These are phyloP conservation scores for Fusarium sambucinum DNA, from an alignment of 2,329 filamentous ascomycete genomes.

Conservation along the genomic window DNA sequence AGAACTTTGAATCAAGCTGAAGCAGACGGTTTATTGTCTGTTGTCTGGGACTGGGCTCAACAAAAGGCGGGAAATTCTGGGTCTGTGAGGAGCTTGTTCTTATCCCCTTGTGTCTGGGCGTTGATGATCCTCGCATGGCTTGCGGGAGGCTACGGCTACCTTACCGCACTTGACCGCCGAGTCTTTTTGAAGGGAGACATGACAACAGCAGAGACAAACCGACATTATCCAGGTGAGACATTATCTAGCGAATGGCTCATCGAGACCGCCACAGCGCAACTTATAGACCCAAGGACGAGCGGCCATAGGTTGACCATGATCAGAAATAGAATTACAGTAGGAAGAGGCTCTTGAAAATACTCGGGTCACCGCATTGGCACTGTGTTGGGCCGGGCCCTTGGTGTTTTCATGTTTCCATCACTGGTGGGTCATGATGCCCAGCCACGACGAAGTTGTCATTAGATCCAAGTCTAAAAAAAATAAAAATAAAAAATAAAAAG, in stretches of 20 bases:
- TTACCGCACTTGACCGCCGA: conserved; percentile 34
- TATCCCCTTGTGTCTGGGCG: conserved; percentile 13
- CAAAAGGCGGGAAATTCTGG: conserved; percentile 30
- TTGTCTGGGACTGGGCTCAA: conserved; percentile 24
- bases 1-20: conserved; percentile 39
- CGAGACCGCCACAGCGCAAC: conserved; percentile 47
- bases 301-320: conserved; percentile 28
- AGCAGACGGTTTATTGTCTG: conserved; percentile 29
- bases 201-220: conserved; percentile 35
- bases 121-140: conserved; percentile 27
- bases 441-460: conserved; percentile 36
- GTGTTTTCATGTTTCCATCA: conserved; percentile 40
- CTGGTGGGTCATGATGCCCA: conserved; percentile 33
- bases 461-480: conserved; percentile 11
- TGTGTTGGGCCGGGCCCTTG: conserved; percentile 42
- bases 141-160: conserved; percentile 18
- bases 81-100: conserved; percentile 21
- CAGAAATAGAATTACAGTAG: conserved; percentile 21
- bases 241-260: conserved; percentile 42
- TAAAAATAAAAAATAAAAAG: too few relatives aligned
- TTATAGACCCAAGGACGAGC: conserved; percentile 40
- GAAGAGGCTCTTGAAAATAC: conserved; percentile 22
- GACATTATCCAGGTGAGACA: conserved; percentile 41
- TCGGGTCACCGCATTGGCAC: conserved; percentile 36
- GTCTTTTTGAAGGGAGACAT: conserved; percentile 41